phyloP scores from a whole-genome alignment of 2,329 filamentous ascomycete genomes.

The Oidium heveae region DNA sequence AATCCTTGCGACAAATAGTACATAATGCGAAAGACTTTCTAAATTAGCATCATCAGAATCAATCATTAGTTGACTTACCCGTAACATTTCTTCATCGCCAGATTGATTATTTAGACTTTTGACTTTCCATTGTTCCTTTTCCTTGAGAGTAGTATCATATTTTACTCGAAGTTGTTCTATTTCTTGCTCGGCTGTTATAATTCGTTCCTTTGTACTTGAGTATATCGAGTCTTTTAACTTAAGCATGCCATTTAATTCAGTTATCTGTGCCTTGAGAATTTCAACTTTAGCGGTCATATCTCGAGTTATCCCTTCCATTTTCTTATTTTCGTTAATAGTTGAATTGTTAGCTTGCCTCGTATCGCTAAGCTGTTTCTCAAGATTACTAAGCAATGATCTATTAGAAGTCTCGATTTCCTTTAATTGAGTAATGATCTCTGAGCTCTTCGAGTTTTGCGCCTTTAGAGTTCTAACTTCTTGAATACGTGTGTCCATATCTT shows the following conservation, averaged over 20 bases:
- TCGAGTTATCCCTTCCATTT: slow-evolving; percentile 42
- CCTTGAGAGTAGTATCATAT: slow-evolving; percentile 55
- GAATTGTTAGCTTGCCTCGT: slow-evolving; percentile 53
- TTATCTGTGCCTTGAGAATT: slow-evolving; percentile 46
- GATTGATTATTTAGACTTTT: slow-evolving; percentile 62
- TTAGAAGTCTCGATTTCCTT: slow-evolving; percentile 73
- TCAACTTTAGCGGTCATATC: slow-evolving; percentile 50
- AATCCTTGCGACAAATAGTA: slow-evolving; percentile 73
- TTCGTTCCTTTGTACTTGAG: slow-evolving; percentile 26
- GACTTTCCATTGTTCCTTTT: slow-evolving; percentile 62
- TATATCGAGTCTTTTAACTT: slow-evolving; percentile 46
- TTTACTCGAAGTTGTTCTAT: slow-evolving; percentile 56
- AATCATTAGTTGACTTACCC: slow-evolving; percentile 33
- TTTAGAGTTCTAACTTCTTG: slow-evolving; percentile 57
- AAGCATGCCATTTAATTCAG: slow-evolving; percentile 49
- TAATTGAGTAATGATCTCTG: slow-evolving; percentile 76
- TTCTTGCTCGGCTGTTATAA: slow-evolving; percentile 43
- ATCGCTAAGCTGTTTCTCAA: slow-evolving; percentile 79
- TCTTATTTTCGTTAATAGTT: slow-evolving; percentile 46
- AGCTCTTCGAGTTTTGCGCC: slow-evolving; percentile 66
- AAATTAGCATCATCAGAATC: slow-evolving; percentile 13
- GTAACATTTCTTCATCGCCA: slow-evolving; percentile 60
- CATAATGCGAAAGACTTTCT: slow-evolving; percentile 52
- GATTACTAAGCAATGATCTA: slow-evolving; percentile 48
- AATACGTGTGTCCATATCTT: slow-evolving; percentile 68